Conservation (phyloP, 2,329 filamentous ascomycete genomes). For the Ascomycota sp. region DNA sequence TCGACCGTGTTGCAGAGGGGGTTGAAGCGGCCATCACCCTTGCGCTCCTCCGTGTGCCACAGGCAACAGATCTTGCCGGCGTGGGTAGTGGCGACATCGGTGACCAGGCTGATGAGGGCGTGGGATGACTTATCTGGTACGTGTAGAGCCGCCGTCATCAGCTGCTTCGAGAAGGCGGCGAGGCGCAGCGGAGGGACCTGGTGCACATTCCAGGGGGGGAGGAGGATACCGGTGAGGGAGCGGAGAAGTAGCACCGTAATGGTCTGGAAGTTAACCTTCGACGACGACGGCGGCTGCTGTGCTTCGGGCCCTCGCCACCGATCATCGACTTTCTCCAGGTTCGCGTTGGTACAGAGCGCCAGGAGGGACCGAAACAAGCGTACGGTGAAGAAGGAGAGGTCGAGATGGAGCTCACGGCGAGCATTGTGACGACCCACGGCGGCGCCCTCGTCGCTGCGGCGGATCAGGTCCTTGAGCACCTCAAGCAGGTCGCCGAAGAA, state of each 20-base stretch:
- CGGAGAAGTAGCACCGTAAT: conserved; percentile 82
- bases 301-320: no score
- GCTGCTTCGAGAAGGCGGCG: conserved; percentile 84
- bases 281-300: no score
- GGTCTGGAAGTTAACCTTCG: conserved; percentile 82
- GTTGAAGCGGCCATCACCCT: conserved; percentile 76
- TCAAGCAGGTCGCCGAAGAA: conserved; percentile 96
- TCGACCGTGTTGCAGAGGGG: conserved; percentile 55
- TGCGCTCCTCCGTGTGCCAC: conserved; percentile 87
- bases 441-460: conserved; percentile 42
- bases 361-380: conserved; percentile 80
- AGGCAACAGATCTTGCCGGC: conserved; percentile 63
- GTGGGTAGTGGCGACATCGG: conserved; percentile 62
- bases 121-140: conserved; percentile 76
- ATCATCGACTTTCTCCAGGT: conserved; percentile 86
- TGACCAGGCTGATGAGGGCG: conserved; percentile 59
- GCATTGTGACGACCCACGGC: conserved; percentile 47
- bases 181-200: conserved; percentile 63
- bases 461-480: conserved; percentile 80
- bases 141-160: conserved; percentile 65
- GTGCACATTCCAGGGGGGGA: conserved; percentile 54
- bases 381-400: conserved; percentile 86
- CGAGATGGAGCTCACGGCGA: conserved; percentile 61
- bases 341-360: conserved; percentile 57
- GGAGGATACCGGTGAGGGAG: conserved; percentile 61